phyloP scores from a whole-genome alignment of 371 early-diverging fungal species.

The Haplosporangium sp. region DNA sequence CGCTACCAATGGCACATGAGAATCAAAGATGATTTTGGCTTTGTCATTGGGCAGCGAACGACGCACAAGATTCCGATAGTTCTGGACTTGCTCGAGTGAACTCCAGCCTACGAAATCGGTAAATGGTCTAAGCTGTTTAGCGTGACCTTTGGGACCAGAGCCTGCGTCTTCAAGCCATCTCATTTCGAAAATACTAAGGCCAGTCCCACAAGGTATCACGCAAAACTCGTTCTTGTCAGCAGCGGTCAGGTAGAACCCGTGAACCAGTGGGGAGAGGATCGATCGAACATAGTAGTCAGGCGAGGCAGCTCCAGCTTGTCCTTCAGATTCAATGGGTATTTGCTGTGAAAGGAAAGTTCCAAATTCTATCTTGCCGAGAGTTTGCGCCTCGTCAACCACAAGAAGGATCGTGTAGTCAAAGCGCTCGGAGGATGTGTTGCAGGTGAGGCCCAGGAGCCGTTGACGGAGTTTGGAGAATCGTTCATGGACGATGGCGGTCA shows the following conservation, averaged over 20 bases:
- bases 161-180: conserved; percentile 24
- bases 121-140: conserved; percentile 14
- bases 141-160: conserved; percentile 12
- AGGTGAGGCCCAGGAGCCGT: conserved; percentile 9
- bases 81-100: conserved; percentile 19
- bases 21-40: conserved; percentile 11
- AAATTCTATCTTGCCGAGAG: conserved; percentile 15
- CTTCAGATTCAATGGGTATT: conserved; percentile 1
- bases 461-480: conserved; percentile 22
- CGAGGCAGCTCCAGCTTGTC: conserved; percentile 6
- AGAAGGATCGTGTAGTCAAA: conserved; percentile 21
- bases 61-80: conserved; percentile 25
- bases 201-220: conserved; percentile 36
- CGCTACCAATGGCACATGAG: conserved; percentile 11
- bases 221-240: conserved; percentile 9
- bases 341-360: conserved; percentile 12
- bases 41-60: conserved; percentile 8
- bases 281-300: conserved; percentile 12
- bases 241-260: conserved; percentile 21
- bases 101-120: conserved; percentile 29
- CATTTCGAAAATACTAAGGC: conserved; percentile 24
- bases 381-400: conserved; percentile 41
- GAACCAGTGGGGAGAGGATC: conserved; percentile 26
- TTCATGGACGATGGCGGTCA: background rate
- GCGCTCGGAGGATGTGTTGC: conserved; percentile 11